These are phyloP conservation scores for Yarrowia bubula DNA, from an alignment of 805 yeast species.

Conservation along the genomic window DNA sequence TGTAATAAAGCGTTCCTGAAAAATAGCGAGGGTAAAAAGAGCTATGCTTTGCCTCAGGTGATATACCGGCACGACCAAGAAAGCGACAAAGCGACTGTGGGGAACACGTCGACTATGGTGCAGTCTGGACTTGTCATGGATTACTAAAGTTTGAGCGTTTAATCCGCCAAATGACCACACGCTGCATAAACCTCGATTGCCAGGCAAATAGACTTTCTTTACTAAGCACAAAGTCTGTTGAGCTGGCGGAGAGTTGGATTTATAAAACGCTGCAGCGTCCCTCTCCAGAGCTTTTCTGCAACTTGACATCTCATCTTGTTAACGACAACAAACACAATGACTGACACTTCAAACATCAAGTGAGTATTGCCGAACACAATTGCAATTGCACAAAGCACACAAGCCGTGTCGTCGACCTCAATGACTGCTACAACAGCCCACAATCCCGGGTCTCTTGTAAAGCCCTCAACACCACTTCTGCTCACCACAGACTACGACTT, in stretches of 20 bases:
- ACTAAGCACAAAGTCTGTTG: constrained; percentile 25
- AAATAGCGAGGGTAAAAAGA: neutral
- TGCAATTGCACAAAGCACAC: neutral
- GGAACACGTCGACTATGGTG: neutral
- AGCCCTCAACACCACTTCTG: neutral
- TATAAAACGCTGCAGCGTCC: constrained; percentile 23
- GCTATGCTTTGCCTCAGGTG: too few relatives aligned
- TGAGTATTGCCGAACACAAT: constrained; percentile 19
- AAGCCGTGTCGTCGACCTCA: neutral
- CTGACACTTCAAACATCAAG: constrained; percentile 27
- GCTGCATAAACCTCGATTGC: constrained; percentile 22
- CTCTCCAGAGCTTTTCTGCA: constrained; percentile 4
- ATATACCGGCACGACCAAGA: neutral
- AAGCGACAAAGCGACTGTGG: neutral
- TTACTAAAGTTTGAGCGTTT: constrained; percentile 25
- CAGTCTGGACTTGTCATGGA: constrained; percentile 10
- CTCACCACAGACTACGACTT: constrained; percentile 24
- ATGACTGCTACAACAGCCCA: neutral
- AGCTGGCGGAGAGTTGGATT: constrained; percentile 10
- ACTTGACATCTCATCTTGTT: constrained; percentile 20
- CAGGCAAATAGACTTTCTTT: constrained; percentile 13
- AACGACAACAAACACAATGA: constrained; percentile 23
- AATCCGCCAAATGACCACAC: constrained; percentile 21
- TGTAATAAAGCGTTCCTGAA: neutral
- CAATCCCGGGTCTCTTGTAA: neutral